Percentiles rank a stretch among this genome's conserved stretches.
Evolutionary conservation across 2,329 filamentous ascomycete genomes (phyloP).

Genomic region (Cladosporium sp.): DNA sequence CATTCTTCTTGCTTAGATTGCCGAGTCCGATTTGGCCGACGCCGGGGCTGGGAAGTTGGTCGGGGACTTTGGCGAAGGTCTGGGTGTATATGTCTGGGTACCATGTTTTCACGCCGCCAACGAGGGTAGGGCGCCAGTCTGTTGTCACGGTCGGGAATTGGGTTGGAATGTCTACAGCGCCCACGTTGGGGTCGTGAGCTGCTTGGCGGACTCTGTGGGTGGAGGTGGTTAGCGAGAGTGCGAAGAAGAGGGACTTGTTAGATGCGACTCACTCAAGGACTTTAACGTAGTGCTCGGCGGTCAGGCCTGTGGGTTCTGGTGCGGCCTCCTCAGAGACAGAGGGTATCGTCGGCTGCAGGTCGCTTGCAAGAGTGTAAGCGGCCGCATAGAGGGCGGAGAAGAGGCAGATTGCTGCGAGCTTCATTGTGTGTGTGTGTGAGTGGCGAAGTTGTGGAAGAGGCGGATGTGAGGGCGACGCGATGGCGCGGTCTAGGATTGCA

Average conservation of each 20-base stretch:
- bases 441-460: neutral
- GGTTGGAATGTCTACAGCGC: slow-evolving; percentile 2
- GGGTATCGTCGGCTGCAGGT: slow-evolving; percentile 9
- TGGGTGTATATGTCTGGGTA: slow-evolving; percentile 36
- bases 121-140: slow-evolving; percentile 27
- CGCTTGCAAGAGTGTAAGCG: slow-evolving; percentile 6
- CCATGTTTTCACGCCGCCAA: slow-evolving; percentile 27
- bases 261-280: slow-evolving; percentile 13
- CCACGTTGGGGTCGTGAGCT: slow-evolving; percentile 23
- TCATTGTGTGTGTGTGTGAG: slow-evolving; percentile 4
- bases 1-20: slow-evolving; percentile 23
- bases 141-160: slow-evolving; percentile 32
- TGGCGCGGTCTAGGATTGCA: neutral
- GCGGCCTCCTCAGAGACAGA: slow-evolving; percentile 3
- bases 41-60: slow-evolving; percentile 32
- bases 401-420: slow-evolving; percentile 15
- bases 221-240: slow-evolving; percentile 1
- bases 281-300: slow-evolving; percentile 1
- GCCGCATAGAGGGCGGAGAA: slow-evolving; percentile 16
- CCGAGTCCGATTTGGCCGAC: slow-evolving; percentile 35
- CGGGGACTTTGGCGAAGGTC: slow-evolving; percentile 34
- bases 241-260: neutral
- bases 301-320: slow-evolving; percentile 10
- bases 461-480: neutral
- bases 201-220: slow-evolving; percentile 29